Percentiles rank a stretch among this genome's conserved stretches.
Evolutionary conservation across 192 early-diverging fungal species (phyloP).

Genomic region (Mortierella hygrophila): DNA sequence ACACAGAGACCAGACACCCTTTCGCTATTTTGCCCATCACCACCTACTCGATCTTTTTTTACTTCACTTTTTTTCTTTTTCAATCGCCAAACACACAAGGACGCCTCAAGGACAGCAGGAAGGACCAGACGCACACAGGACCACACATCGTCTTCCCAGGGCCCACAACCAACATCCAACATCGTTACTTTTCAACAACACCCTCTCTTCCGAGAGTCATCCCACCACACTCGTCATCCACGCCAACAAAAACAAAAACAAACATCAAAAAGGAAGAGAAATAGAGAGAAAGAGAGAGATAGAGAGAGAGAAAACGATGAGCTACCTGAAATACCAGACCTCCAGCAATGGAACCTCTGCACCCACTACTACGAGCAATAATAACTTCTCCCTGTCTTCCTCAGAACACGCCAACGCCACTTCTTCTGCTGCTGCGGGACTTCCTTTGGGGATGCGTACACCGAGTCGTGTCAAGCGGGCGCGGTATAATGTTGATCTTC

Average conservation of each 20-base stretch:
- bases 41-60: neutral
- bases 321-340: neutral
- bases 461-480: conserved; percentile 38
- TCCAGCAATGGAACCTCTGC: neutral
- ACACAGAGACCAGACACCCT: neutral
- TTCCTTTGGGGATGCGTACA: conserved; percentile 3
- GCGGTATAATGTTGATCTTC: conserved; percentile 18
- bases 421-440: neutral
- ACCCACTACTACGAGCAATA: neutral
- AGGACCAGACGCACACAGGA: neutral
- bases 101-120: neutral
- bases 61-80: neutral
- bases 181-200: too few species aligned
- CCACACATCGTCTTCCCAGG: too few species aligned
- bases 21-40: neutral
- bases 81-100: neutral
- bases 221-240: neutral
- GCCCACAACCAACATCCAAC: too few species aligned
- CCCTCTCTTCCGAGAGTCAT: too few species aligned
- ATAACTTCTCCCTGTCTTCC: neutral
- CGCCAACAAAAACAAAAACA: neutral
- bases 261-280: neutral
- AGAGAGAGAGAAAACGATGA: neutral
- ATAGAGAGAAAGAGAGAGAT: too few species aligned
- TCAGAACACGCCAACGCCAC: neutral